Evolutionary conservation across 768 basidiomycete species (phyloP), one percentile per base, ranked within the genome.

Genomic region (Auricularia auricula-judae): DNA sequence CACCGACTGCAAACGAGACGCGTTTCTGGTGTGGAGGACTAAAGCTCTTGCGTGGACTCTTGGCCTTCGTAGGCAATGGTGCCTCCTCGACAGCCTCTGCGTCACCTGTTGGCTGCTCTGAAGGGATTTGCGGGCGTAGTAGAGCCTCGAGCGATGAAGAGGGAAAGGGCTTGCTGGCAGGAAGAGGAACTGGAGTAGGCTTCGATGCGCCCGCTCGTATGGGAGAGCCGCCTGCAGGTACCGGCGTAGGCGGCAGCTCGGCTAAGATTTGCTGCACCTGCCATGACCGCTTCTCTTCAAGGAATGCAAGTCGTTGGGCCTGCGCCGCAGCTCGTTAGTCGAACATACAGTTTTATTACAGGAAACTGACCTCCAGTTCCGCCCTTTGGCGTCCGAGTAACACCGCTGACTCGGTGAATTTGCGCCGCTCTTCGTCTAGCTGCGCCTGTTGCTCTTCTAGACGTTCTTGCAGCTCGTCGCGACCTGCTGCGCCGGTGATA

Each of bases 251-350:
- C 21, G 83, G 81, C 3, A 82, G 74, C 58, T 87, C 83, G 0
- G 81, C 79, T 3, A 85, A 77, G 79, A 88, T 85, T 71, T 76
- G 76, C 59, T 86, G 79, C 0, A 84, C 81, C 64, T 86, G 80
- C 88, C 86, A 89, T n/a, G 80, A 76, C n/a, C 86, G 81, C 70
- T 83, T 87, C 71, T 91, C 89, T 67, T 90, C 87, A 60, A 82
- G 54, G 51, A 90, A 78, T 63, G 78, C 80, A 34, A 84, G 70
- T 23, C 83, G 80, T 70, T 89, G 86, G 10, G 81, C 81, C 89
- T 42, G 39, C 39, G 39, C 12, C 2, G 39, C 2, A 42, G 39
- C 7, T 14, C 7, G 12, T 42, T 42, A 42, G 39, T 14, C 39
- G 39, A 14, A 2, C 39, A 42, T 14, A 14, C 39, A 3, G 12